Evolutionary conservation across 495 filamentous ascomycete species (phyloP).

Genomic region (Talaromyces liani): DNA sequence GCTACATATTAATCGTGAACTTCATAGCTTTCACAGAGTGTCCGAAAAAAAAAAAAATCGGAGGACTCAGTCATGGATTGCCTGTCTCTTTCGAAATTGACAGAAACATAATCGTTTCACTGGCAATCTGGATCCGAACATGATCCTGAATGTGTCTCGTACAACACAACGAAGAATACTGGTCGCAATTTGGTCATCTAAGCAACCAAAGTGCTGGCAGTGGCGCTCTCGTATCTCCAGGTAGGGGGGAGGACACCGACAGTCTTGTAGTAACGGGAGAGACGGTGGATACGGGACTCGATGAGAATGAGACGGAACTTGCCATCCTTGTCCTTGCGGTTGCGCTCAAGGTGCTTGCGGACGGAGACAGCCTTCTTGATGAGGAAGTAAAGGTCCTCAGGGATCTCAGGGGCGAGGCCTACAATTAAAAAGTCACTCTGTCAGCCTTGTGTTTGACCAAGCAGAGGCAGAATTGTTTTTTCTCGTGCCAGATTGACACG

Average conservation of each 20-base stretch:
- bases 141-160: not conserved
- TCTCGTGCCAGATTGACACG: slow-evolving; percentile 1
- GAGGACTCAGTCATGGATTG: not conserved
- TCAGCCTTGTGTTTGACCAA: slow-evolving; percentile 84
- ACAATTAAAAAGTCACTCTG: slow-evolving; percentile 67
- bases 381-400: slow-evolving; percentile 96
- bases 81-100: not conserved
- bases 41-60: not conserved
- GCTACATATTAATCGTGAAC: slow-evolving; percentile 1
- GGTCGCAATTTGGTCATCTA: slow-evolving; percentile 17
- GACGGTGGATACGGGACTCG: slow-evolving; percentile 99
- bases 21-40: not conserved
- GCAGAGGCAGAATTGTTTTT: slow-evolving; percentile 64
- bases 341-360: slow-evolving; percentile 99
- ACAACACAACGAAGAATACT: not conserved
- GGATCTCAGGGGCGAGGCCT: slow-evolving; percentile 97
- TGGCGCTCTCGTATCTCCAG: slow-evolving; percentile 87
- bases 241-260: slow-evolving; percentile 96
- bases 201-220: slow-evolving; percentile 48
- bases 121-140: not conserved
- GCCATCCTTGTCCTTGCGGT: slow-evolving; percentile 99
- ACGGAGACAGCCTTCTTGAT: slow-evolving; percentile 99
- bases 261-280: slow-evolving; percentile 97
- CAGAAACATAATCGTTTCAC: not conserved
- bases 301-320: slow-evolving; percentile 99